A percentile compares a stretch with the other conserved stretches of the same genome.
Conservation (phyloP, 306 rosid species). For the Echinosophora koreensis region DNA sequence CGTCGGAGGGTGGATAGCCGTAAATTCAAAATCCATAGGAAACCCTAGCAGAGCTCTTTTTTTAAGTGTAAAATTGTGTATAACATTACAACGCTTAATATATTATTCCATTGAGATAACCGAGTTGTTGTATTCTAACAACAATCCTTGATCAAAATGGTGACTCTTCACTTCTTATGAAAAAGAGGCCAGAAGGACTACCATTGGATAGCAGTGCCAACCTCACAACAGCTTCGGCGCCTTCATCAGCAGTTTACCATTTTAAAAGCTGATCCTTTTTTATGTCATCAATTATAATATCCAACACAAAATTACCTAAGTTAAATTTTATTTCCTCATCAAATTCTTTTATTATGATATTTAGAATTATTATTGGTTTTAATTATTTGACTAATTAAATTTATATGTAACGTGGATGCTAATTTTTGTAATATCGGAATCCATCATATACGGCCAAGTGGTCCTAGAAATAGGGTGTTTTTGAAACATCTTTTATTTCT, state of each 20-base stretch:
- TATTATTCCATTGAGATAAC: too few species aligned
- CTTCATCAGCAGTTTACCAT: background rate
- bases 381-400: slow-evolving; percentile 7
- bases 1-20: too few species aligned
- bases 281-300: background rate
- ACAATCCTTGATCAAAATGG: too few species aligned
- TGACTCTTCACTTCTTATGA: too few species aligned
- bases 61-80: too few species aligned
- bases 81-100: too few species aligned
- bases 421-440: background rate
- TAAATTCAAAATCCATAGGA: too few species aligned
- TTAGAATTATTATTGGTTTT: background rate
- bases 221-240: too few species aligned
- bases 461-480: background rate
- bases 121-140: too few species aligned
- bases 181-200: too few species aligned
- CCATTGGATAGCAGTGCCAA: too few species aligned
- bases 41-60: too few species aligned
- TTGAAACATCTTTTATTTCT: background rate
- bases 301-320: background rate
- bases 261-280: background rate
- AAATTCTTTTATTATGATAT: background rate
- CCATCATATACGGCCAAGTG: background rate
- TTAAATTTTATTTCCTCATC: background rate
- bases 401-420: background rate